phyloP scores from a whole-genome alignment of 768 basidiomycete genomes.

The Hericium erinaceus region DNA sequence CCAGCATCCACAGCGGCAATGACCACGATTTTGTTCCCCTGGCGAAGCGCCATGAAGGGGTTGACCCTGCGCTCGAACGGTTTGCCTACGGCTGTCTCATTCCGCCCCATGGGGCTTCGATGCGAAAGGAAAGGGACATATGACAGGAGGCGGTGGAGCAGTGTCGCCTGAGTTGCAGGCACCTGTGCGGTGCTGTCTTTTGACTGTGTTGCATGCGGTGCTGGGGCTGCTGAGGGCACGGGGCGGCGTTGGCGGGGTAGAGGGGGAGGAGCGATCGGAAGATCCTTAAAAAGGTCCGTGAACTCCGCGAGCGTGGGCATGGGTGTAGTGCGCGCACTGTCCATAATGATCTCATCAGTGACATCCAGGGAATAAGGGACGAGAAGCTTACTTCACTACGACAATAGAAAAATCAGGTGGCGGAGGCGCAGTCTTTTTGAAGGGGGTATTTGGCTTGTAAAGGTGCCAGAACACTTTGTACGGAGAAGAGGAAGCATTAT shows the following conservation, averaged over 20 bases:
- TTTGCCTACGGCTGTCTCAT: conserved; percentile 18
- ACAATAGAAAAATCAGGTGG: conserved; percentile 82
- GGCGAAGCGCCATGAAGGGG: conserved; percentile 74
- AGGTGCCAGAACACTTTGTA: conserved; percentile 85
- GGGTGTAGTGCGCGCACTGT: conserved; percentile 71
- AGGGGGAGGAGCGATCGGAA: conserved; percentile 57
- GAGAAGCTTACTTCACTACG: conserved; percentile 63
- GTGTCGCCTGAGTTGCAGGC: background rate
- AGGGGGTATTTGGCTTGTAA: conserved; percentile 85
- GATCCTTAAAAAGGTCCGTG: conserved; percentile 54
- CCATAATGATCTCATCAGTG: background rate
- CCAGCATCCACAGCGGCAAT: conserved; percentile 87
- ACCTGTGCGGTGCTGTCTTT: background rate
- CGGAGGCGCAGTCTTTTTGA: conserved; percentile 67
- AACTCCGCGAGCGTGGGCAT: conserved; percentile 81
- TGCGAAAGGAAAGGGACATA: background rate
- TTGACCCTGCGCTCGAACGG: conserved; percentile 37
- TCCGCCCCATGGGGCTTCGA: background rate
- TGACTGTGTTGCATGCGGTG: background rate
- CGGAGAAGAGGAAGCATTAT: conserved; percentile 29
- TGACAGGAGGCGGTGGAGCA: background rate
- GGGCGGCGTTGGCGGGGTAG: conserved; percentile 36
- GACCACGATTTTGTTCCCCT: conserved; percentile 74
- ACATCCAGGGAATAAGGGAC: background rate
- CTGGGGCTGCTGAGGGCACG: background rate